phyloP scores from a whole-genome alignment of 2,329 filamentous ascomycete genomes.

The Epichloe brachyelytri region DNA sequence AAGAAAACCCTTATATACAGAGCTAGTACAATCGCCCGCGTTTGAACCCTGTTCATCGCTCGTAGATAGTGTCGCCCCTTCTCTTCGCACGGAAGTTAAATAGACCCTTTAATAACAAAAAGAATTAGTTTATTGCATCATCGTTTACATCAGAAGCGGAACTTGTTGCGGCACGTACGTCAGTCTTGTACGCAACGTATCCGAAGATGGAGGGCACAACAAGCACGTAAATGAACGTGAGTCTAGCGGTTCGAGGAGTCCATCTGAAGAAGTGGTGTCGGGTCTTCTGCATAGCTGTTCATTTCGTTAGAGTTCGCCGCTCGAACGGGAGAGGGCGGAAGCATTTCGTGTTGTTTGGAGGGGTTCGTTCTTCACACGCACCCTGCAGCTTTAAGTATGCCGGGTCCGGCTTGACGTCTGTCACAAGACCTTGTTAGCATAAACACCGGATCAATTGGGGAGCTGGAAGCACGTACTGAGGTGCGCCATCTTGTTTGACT shows the following conservation, averaged over 20 bases:
- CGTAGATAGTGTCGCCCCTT: conserved; percentile 69
- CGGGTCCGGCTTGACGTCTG: conserved; percentile 30
- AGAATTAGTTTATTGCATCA: conserved; percentile 10
- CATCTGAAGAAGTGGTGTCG: conserved; percentile 94
- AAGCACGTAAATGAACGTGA: conserved; percentile 66
- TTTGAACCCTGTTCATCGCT: conserved; percentile 44
- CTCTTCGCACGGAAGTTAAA: conserved; percentile 78
- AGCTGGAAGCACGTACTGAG: conserved; percentile 18
- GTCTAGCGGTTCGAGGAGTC: conserved; percentile 68
- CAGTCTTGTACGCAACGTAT: conserved; percentile 63
- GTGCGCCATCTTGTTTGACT: conserved; percentile 24
- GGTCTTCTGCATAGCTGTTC: conserved; percentile 65
- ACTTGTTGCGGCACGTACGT: conserved; percentile 50
- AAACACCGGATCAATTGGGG: background rate
- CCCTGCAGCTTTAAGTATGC: conserved; percentile 28
- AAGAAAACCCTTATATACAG: conserved; percentile 28
- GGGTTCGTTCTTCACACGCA: conserved; percentile 15
- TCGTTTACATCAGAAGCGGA: background rate
- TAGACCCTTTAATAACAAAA: conserved; percentile 51
- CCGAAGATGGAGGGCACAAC: conserved; percentile 60
- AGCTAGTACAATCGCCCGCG: conserved; percentile 7
- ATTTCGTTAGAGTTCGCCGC: conserved; percentile 12
- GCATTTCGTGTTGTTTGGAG: background rate
- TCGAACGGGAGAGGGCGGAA: background rate
- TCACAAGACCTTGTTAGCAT: conserved; percentile 14